Evolutionary conservation across 2,329 filamentous ascomycete genomes (phyloP).

Genomic region (Ophiocordyceps australis): DNA sequence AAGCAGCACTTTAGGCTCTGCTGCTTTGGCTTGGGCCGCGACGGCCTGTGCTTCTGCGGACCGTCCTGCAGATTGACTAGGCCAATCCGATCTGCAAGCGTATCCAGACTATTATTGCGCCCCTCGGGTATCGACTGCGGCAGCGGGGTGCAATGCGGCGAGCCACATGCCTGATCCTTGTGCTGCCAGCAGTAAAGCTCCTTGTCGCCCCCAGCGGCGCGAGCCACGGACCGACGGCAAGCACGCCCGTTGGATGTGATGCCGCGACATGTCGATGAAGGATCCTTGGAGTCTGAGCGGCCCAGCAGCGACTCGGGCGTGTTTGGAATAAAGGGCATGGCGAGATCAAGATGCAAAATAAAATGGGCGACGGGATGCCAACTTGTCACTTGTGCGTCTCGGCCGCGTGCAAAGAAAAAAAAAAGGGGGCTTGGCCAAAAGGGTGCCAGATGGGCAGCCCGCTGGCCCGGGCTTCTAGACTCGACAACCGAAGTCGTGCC

Average conservation of each 20-base stretch:
- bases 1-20: conserved; percentile 24
- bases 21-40: conserved; percentile 5
- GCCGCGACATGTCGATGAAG: conserved; percentile 71
- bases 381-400: too few species aligned
- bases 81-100: conserved; percentile 62
- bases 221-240: conserved; percentile 55
- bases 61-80: conserved; percentile 41
- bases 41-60: conserved; percentile 6
- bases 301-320: conserved; percentile 69
- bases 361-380: too few species aligned
- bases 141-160: conserved; percentile 25
- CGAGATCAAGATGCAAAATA: too few species aligned
- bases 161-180: conserved; percentile 57
- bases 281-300: conserved; percentile 72
- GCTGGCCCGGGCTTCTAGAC: too few species aligned
- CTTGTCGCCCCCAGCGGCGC: conserved; percentile 18
- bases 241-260: conserved; percentile 68
- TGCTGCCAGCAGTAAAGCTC: conserved; percentile 88
- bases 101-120: conserved; percentile 67
- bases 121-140: conserved; percentile 34
- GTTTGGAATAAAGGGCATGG: conserved; percentile 23
- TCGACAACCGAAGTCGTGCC: too few species aligned
- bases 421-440: too few species aligned
- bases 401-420: too few species aligned
- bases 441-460: too few species aligned